These are phyloP conservation scores for Morella rubra DNA, from an alignment of 306 rosid species.

Conservation along the genomic window DNA sequence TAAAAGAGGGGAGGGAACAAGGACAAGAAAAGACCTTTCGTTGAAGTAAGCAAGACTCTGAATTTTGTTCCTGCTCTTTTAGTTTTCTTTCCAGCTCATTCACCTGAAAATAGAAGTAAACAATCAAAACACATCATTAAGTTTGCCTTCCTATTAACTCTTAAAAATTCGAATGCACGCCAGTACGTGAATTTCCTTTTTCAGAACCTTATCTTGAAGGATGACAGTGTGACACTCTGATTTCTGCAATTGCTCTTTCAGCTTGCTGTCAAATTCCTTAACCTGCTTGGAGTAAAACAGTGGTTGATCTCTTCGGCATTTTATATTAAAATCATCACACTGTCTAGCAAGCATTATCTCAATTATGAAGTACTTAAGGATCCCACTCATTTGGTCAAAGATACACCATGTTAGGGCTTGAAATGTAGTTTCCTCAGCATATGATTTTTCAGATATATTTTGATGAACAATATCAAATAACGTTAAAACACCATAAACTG, in stretches of 20 bases:
- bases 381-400: neutral
- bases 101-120: constrained; percentile 43
- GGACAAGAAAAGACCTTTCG: constrained; percentile 48
- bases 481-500: neutral
- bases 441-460: neutral
- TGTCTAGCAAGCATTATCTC: constrained; percentile 1
- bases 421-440: neutral
- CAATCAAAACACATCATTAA: neutral
- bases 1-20: no score
- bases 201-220: constrained; percentile 67
- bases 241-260: constrained; percentile 63
- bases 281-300: constrained; percentile 43
- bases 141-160: constrained; percentile 13
- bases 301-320: constrained; percentile 11
- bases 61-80: constrained; percentile 57
- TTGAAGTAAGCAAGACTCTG: constrained; percentile 45
- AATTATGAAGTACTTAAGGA: neutral
- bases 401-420: neutral
- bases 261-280: constrained; percentile 65
- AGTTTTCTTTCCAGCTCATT: constrained; percentile 69
- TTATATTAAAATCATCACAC: neutral
- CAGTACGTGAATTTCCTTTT: constrained; percentile 5
- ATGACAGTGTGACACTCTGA: constrained; percentile 54
- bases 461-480: neutral
- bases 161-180: neutral